Percentiles rank a stretch among this genome's conserved stretches.
Conservation (phyloP, 1,139 yeast species). For the Sugiyamaella neomexicana region DNA sequence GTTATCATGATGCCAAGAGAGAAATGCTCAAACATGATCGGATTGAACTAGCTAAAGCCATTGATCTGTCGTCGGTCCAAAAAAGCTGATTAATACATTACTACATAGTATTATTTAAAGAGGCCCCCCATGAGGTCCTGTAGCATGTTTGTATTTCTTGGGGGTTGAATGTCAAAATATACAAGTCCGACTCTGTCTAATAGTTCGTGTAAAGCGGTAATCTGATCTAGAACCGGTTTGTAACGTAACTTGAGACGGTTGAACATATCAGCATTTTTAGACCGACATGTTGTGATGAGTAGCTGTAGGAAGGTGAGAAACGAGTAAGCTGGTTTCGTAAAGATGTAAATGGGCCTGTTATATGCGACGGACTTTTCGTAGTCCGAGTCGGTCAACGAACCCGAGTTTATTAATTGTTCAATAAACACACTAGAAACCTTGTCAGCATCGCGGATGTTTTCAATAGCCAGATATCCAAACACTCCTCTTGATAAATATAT, state of each 20-base stretch:
- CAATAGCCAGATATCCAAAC: constrained; percentile 64
- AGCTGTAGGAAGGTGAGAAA: constrained; percentile 71
- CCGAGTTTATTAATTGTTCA: constrained; percentile 31
- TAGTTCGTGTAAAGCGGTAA: constrained; percentile 39
- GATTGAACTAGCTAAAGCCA: constrained; percentile 67
- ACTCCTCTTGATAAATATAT: constrained; percentile 63
- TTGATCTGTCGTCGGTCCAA: constrained; percentile 52
- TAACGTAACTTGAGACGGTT: constrained; percentile 57
- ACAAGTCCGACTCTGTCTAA: constrained; percentile 46
- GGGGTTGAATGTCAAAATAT: constrained; percentile 60
- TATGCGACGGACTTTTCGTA: constrained; percentile 12
- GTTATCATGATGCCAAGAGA: constrained; percentile 67
- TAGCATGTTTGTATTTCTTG: constrained; percentile 63
- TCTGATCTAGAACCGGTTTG: constrained; percentile 49
- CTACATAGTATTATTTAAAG: constrained; percentile 36
- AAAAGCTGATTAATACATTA: neutral
- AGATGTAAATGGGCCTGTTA: constrained; percentile 29
- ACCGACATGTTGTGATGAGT: constrained; percentile 60
- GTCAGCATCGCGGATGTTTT: constrained; percentile 59
- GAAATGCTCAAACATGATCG: constrained; percentile 62
- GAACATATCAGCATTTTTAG: constrained; percentile 53
- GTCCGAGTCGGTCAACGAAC: neutral
- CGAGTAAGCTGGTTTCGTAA: constrained; percentile 38
- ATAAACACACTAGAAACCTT: constrained; percentile 49
- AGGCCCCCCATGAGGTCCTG: constrained; percentile 87